A percentile compares a stretch with the other conserved stretches of the same genome.
phyloP scores from a whole-genome alignment of 2,329 filamentous ascomycete species.

The Diplodia scrobiculata region DNA sequence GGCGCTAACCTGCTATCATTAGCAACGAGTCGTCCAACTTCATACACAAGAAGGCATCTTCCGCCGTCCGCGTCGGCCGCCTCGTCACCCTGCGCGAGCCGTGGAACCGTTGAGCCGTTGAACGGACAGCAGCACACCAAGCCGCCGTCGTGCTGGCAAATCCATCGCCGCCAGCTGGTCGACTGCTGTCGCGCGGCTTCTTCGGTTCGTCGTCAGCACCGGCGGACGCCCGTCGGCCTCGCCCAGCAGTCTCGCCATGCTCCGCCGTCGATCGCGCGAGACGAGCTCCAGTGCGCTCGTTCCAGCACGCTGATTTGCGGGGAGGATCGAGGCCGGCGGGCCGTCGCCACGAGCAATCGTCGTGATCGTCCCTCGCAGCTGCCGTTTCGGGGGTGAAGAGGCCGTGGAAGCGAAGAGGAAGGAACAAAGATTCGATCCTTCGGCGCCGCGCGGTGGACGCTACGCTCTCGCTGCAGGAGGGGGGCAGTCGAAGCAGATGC shows the following conservation, averaged over 20 bases:
- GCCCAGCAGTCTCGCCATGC: neutral
- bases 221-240: too few species aligned
- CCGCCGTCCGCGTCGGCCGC: slow-evolving; percentile 16
- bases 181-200: neutral
- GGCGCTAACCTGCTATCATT: slow-evolving; percentile 27
- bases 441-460: too few species aligned
- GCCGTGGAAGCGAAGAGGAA: neutral
- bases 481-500: too few species aligned
- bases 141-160: neutral
- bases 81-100: slow-evolving; percentile 14
- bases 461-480: too few species aligned
- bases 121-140: neutral
- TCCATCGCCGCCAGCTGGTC: slow-evolving; percentile 16
- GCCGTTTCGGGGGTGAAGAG: slow-evolving; percentile 4
- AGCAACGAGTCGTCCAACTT: slow-evolving; percentile 13
- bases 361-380: slow-evolving; percentile 10
- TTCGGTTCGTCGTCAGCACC: neutral
- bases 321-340: slow-evolving; percentile 22
- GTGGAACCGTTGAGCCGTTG: neutral
- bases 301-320: slow-evolving; percentile 12
- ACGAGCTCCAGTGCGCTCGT: slow-evolving; percentile 22
- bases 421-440: too few species aligned
- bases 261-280: slow-evolving; percentile 5
- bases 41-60: neutral
- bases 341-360: slow-evolving; percentile 14